phyloP scores from a whole-genome alignment of 129 eudicot species.

The Cynara cardunculus region DNA sequence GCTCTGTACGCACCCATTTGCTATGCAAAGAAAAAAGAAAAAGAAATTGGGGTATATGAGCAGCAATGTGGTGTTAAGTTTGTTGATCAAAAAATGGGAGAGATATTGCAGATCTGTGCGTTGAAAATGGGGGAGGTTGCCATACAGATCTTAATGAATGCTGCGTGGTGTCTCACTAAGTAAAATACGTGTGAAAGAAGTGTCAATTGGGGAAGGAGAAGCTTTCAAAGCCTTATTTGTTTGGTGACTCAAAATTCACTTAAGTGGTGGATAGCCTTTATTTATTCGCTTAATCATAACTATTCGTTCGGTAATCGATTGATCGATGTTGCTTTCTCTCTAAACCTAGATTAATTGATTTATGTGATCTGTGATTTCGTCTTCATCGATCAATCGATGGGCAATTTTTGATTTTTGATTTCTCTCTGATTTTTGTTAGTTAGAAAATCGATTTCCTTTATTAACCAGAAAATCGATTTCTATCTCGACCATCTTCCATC shows the following conservation, averaged over 20 bases:
- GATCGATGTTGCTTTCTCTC: no score
- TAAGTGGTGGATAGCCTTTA: not conserved
- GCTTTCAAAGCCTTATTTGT: conserved; percentile 1
- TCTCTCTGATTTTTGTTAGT: no score
- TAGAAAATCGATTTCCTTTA: no score
- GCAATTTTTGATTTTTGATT: no score
- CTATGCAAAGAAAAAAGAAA: not conserved
- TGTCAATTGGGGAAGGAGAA: not conserved
- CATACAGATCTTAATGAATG: conserved; percentile 28
- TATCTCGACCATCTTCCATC: no score
- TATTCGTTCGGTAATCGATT: no score
- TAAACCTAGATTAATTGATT: no score
- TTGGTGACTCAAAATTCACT: not conserved
- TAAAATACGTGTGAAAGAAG: not conserved
- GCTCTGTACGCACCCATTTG: conserved; percentile 56
- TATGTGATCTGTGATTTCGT: not conserved
- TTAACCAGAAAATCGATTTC: no score
- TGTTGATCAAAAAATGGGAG: not conserved
- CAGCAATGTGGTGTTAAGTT: not conserved
- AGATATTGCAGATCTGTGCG: conserved; percentile 25
- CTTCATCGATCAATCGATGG: no score
- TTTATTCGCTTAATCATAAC: no score
- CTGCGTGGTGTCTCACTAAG: not conserved
- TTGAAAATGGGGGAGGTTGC: not conserved
- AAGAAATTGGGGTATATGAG: not conserved